Evolutionary conservation across 2,329 filamentous ascomycete species (phyloP).

Genomic region (Catunica adiposa): DNA sequence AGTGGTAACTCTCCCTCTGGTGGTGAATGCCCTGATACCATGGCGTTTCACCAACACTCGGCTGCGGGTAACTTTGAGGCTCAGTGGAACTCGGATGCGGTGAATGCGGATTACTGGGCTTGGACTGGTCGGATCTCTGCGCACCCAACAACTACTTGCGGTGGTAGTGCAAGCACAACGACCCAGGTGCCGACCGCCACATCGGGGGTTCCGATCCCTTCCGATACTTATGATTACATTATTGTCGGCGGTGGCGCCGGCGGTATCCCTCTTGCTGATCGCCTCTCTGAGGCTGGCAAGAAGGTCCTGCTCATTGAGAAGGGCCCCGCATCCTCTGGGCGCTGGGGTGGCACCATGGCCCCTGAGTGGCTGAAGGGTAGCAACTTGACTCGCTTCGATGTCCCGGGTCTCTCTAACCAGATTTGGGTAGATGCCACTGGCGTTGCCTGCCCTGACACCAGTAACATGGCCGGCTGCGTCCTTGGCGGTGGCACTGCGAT

Average conservation of each 20-base stretch:
- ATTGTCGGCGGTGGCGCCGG: conserved; percentile 46
- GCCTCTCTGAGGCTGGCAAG: conserved; percentile 40
- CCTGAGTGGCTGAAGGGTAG: conserved; percentile 45
- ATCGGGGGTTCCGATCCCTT: conserved; percentile 5
- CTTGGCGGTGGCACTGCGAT: conserved; percentile 51
- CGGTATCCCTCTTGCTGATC: conserved; percentile 43
- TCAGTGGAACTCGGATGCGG: conserved; percentile 20
- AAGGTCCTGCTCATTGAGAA: conserved; percentile 48
- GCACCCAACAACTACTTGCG: background rate
- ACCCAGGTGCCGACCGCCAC: conserved; percentile 23
- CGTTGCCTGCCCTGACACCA: conserved; percentile 52
- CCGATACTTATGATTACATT: conserved; percentile 37
- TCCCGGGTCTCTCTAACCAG: conserved; percentile 54
- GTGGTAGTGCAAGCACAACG: no score
- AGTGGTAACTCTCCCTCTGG: conserved; percentile 28
- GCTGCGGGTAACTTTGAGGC: conserved; percentile 27
- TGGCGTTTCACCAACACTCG: conserved; percentile 38
- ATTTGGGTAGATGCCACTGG: conserved; percentile 48
- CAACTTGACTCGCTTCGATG: conserved; percentile 52
- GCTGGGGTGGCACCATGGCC: conserved; percentile 45
- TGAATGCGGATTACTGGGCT: conserved; percentile 20
- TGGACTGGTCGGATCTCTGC: conserved; percentile 19
- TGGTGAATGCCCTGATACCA: conserved; percentile 26
- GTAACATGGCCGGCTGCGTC: conserved; percentile 56
- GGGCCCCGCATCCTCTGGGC: conserved; percentile 44